Percentiles rank a stretch among this genome's conserved stretches.
These are phyloP conservation scores for Puccinia brachypodii DNA, from an alignment of 1,284 basidiomycete genomes.

Conservation along the genomic window DNA sequence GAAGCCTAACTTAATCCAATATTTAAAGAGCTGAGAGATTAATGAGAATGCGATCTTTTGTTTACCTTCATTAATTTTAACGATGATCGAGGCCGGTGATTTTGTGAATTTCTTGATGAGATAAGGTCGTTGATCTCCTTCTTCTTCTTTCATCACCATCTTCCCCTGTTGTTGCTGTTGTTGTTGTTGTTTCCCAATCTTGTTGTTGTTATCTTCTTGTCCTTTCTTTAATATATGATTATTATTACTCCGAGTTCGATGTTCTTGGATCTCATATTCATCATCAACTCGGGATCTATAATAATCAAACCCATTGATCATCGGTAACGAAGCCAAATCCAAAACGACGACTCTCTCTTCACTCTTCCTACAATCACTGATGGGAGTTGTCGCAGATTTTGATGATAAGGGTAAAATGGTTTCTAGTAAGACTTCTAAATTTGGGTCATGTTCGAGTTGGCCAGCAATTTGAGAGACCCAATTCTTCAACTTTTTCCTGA, in stretches of 20 bases:
- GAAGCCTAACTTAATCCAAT: constrained; percentile 37
- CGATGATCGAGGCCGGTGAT: constrained; percentile 4
- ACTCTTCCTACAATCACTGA: neutral
- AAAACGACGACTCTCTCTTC: constrained; percentile 12
- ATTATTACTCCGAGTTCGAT: neutral
- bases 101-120: neutral
- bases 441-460: constrained; percentile 34
- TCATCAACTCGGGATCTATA: constrained; percentile 32
- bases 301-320: constrained; percentile 25
- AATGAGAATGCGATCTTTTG: constrained; percentile 28
- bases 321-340: constrained; percentile 2
- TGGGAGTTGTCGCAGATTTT: neutral
- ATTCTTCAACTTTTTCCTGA: constrained; percentile 28
- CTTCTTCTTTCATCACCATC: neutral
- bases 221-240: neutral
- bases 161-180: too few species aligned
- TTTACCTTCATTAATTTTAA: constrained; percentile 21
- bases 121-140: neutral
- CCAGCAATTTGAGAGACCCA: constrained; percentile 28
- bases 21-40: neutral
- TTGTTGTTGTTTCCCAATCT: neutral
- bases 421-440: constrained; percentile 18
- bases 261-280: constrained; percentile 28
- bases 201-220: neutral
- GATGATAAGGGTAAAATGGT: constrained; percentile 8